Conservation (phyloP, 140 eudicot genomes). For the Oenanthe javanica region DNA sequence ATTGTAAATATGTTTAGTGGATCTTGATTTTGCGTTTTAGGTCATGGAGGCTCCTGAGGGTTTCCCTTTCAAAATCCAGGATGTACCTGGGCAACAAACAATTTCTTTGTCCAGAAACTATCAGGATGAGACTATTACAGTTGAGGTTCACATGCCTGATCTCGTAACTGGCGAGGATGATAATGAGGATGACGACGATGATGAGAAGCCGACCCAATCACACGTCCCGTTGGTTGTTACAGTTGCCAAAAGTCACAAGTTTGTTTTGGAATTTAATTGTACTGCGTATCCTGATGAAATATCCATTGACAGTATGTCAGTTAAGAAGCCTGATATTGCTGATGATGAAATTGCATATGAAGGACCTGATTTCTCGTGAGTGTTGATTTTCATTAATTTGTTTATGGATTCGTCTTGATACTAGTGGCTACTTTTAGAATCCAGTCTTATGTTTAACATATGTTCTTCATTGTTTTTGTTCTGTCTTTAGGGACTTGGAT, state of each 20-base stretch:
- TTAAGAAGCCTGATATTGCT: constrained; percentile 45
- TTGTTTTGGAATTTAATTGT: constrained; percentile 49
- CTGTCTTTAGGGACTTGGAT: constrained; percentile 61
- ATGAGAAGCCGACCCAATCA: constrained; percentile 28
- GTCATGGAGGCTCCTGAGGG: constrained; percentile 42
- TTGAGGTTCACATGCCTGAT: constrained; percentile 65
- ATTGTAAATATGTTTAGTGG: background rate
- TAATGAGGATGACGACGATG: constrained; percentile 26
- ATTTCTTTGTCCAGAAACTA: constrained; percentile 52
- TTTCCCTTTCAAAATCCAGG: constrained; percentile 64
- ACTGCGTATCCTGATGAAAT: constrained; percentile 71
- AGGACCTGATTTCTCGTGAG: constrained; percentile 80
- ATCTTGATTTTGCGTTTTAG: constrained; percentile 26
- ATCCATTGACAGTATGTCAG: constrained; percentile 50
- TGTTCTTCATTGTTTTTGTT: background rate
- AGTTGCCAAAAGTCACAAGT: constrained; percentile 47
- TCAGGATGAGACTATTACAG: constrained; percentile 55
- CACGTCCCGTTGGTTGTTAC: constrained; percentile 53
- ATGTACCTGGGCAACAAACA: constrained; percentile 52
- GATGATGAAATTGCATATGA: constrained; percentile 68
- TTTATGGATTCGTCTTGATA: background rate
- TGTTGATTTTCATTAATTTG: background rate
- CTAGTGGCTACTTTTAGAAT: background rate
- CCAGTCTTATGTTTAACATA: background rate
- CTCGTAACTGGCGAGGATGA: constrained; percentile 43